Percentiles rank a stretch among this genome's conserved stretches.
phyloP scores from a whole-genome alignment of 106 monocot genomes.

The Dioscorea dumetorum region DNA sequence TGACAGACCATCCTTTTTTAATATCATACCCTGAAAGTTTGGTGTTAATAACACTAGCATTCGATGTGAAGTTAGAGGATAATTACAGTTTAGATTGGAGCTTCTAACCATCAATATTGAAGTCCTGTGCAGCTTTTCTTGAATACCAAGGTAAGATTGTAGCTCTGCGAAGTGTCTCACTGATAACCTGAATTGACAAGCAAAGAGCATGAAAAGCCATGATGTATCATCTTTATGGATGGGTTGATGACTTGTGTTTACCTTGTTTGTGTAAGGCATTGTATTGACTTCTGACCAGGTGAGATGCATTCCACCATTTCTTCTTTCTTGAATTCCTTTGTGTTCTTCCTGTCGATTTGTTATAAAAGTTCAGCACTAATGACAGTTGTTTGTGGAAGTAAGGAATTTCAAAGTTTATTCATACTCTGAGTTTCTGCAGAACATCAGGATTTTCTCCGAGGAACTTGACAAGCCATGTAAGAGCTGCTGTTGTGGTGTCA shows the following conservation, averaged over 20 bases:
- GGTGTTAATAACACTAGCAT: neutral
- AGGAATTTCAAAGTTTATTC: neutral
- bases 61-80: neutral
- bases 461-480: conserved; percentile 35
- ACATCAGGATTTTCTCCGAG: conserved; percentile 26
- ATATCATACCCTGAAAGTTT: conserved; percentile 16
- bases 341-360: conserved; percentile 30
- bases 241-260: neutral
- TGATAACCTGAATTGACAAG: conserved; percentile 18
- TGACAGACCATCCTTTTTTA: conserved; percentile 23
- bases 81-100: neutral
- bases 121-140: conserved; percentile 28
- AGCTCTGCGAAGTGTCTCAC: conserved; percentile 29
- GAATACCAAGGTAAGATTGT: conserved; percentile 42
- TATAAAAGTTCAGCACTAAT: neutral
- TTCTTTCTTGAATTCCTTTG: conserved; percentile 11
- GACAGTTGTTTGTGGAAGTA: neutral
- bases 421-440: conserved; percentile 26
- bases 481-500: conserved; percentile 29
- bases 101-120: conserved; percentile 25
- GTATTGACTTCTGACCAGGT: conserved; percentile 30
- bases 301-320: conserved; percentile 11
- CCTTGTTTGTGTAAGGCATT: conserved; percentile 38
- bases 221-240: neutral
- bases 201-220: neutral